Base-by-base conservation (phyloP, 2,329 filamentous ascomycete species). In the Chrysosporium queenslandicum region DNA sequence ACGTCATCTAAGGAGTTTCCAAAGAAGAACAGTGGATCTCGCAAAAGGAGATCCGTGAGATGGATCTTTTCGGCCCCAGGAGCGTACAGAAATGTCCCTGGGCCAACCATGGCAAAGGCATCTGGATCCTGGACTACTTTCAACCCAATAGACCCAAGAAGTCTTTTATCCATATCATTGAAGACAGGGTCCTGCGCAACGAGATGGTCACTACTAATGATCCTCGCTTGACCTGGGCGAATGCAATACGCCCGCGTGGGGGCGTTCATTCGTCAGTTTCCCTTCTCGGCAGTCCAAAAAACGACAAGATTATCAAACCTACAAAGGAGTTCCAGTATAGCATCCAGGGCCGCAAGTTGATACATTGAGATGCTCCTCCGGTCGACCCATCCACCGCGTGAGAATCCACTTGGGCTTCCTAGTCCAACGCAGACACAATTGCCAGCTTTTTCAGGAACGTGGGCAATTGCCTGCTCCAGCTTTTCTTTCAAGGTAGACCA, bases 171-270 rank as follows among this genome's bases (percentile, higher is more conserved):
- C 16, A 71, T 60, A 1, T 54, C 36, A 54, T 71, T 74, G 60
- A 74, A 77, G n/a, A 79, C 77, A 0, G 83, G 74, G 20, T 71
- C 68, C 53, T 71, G 61, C 25, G 83, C 74, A 57, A 82, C 83
- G 0, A 66, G 63, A 32, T 65, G 71, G 59, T 46, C 47, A 34
- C 20, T 18, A 27, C 81, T 77, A 0, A 68, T 65, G 1, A 61
- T 27, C 4, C 21, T 30, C 12, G 30, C 32, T 25, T 34, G 50
- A 39, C 32, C 50, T 52, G 23, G 32, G 27, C 30, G 30, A 12
- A 34, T 20, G 16, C 21, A 16, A 30, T 36, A 16, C 36, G 14
- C 20, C n/a, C 41, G 18, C 11, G 39, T 27, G 14, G 39, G n/a
- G 7, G 46, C n/a, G 34, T 6, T 30, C 14, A 40, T 14, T 46